Evolutionary conservation across 2,329 filamentous ascomycete species (phyloP), one percentile per base, ranked within the genome.

Genomic region (Curvularia sp.): DNA sequence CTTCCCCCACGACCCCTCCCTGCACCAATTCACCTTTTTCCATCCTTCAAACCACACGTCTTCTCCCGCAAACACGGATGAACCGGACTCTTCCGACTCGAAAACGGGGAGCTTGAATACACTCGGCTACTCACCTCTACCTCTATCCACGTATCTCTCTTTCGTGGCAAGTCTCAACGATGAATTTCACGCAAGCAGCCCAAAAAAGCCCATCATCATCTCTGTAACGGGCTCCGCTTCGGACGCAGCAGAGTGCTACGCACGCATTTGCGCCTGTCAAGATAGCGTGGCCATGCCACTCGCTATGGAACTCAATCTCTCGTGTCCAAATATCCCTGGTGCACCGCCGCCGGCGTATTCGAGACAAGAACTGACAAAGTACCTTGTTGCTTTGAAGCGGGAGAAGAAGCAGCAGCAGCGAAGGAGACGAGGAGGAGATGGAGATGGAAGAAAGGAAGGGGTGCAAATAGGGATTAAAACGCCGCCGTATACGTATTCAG

Each of bases 231-330:
- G 90, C 4, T 79, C 81, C 0, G 83, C 85, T 0, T 70, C 78
- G 0, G 86, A 90, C 10, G 82, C 92, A 0, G 77, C 78, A 0
- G 65, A 77, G 55, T 88, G 86, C 76, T 89, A 89, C 69, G 60
- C 64, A 0, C 75, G 78, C 13, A 83, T 90, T 58, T 74, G 70
- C 72, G 57, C 58, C 26, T 47, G 69, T 60, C 60, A 82, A 57
- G 18, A 43, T 1, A 55, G 52, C 2, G 80, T 71, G 3, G 48
- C 26, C 24, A 80, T 86, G 63, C 81, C 82, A 1, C 78, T 91
- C 0, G 87, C 87, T 18, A 85, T 93, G 80, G 91, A 94, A 75
- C 81, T 93, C 68, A 94, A 94, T 71, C 84, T 93, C 30, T 89
- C 86, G 31, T 93, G 91, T 66, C 91, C 91, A 0, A 93, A 94